A percentile compares a stretch with the other conserved stretches of the same genome.
Evolutionary conservation across 208 protist species (phyloP).

Genomic region (Leishmania gerbilli): DNA sequence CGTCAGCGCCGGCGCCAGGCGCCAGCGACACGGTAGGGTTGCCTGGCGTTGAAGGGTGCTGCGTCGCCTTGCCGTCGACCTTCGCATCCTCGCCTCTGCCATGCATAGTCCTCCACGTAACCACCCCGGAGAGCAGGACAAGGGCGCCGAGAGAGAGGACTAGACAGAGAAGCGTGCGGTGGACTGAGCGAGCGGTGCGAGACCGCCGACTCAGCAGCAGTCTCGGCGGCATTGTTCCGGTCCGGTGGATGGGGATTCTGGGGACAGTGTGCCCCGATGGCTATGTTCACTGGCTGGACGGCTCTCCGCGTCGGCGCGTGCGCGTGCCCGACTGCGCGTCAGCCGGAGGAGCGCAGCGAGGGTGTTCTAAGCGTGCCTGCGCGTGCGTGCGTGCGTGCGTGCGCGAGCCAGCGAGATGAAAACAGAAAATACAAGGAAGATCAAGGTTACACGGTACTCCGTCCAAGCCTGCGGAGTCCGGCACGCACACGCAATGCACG

Average conservation of each 20-base stretch:
- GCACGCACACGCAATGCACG: too few relatives aligned
- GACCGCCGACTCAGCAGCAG: slow-evolving; percentile 8
- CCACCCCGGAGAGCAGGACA: not conserved
- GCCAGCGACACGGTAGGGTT: not conserved
- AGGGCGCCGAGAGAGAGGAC: not conserved
- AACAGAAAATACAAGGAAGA: too few relatives aligned
- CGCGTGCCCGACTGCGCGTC: not conserved
- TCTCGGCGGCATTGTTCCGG: slow-evolving; percentile 2
- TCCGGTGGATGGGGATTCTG: not conserved
- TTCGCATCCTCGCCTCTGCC: not conserved
- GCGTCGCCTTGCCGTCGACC: not conserved
- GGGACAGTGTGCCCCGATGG: not conserved
- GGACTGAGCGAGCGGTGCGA: slow-evolving; percentile 6
- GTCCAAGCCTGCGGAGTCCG: too few relatives aligned
- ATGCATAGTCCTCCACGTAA: not conserved
- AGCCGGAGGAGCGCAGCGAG: not conserved
- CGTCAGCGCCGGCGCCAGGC: not conserved
- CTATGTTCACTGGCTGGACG: not conserved
- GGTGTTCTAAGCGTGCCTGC: not conserved
- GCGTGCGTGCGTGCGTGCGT: too few relatives aligned
- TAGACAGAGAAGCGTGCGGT: not conserved
- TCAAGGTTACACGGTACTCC: too few relatives aligned
- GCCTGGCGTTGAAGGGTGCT: not conserved
- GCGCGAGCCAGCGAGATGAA: too few relatives aligned
- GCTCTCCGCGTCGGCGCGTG: not conserved